Conservation (phyloP, 805 yeast genomes). For the Ogataea trehaloabstinens region DNA sequence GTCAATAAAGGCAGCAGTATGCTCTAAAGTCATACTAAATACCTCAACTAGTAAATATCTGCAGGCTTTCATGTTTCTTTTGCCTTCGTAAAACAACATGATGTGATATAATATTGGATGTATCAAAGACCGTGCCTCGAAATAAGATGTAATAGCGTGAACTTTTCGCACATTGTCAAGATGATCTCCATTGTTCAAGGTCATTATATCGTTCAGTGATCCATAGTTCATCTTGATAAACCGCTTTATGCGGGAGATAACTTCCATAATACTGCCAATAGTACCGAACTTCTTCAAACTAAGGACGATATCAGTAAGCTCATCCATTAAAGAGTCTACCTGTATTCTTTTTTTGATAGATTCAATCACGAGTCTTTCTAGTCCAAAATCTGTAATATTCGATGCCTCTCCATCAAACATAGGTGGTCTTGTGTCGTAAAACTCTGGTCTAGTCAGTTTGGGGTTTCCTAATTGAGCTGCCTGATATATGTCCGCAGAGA, state of each 20-base stretch:
- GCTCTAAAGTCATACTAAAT: conserved; percentile 28
- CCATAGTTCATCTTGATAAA: conserved; percentile 34
- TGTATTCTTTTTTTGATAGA: conserved; percentile 31
- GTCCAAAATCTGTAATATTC: conserved; percentile 34
- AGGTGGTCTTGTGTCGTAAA: conserved; percentile 55
- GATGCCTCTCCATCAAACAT: conserved; percentile 33
- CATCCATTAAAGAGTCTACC: conserved; percentile 30
- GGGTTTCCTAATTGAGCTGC: conserved; percentile 50
- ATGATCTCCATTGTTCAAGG: conserved; percentile 21
- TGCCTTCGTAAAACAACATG: conserved; percentile 37
- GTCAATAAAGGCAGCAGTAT: conserved; percentile 37
- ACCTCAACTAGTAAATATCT: conserved; percentile 39
- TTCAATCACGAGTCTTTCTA: conserved; percentile 42
- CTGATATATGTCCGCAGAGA: conserved; percentile 44
- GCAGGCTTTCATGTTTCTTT: conserved; percentile 34
- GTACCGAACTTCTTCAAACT: conserved; percentile 39
- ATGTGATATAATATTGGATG: conserved; percentile 42
- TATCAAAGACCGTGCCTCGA: conserved; percentile 32
- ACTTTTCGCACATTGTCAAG: conserved; percentile 23
- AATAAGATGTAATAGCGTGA: conserved; percentile 20
- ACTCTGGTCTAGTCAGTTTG: conserved; percentile 34
- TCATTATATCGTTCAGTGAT: conserved; percentile 24
- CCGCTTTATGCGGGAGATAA: conserved; percentile 37
- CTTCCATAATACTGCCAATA: conserved; percentile 35
- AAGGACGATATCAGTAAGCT: conserved; percentile 37